Conservation (phyloP, 352 stramenopile species). For the Blastocystis sp. region DNA sequence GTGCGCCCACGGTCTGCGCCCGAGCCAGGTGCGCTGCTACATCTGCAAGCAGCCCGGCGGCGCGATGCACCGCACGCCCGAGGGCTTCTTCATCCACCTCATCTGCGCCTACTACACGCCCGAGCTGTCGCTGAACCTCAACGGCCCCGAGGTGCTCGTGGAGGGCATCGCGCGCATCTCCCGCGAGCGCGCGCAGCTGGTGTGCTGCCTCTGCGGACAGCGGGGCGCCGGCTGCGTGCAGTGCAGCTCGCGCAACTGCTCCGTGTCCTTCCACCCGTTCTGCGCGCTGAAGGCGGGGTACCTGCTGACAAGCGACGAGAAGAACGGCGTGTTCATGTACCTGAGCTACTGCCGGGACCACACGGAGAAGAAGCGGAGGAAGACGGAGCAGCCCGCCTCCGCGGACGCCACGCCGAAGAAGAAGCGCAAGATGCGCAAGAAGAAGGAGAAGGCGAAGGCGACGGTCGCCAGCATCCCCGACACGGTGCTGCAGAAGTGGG, state of each 20-base stretch:
- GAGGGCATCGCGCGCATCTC: not conserved
- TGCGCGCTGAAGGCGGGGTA: conserved; percentile 42
- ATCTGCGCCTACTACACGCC: conserved; percentile 51
- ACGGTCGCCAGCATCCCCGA: not conserved
- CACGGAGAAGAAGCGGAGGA: conserved; percentile 7
- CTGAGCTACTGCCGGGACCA: conserved; percentile 35
- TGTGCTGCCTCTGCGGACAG: conserved; percentile 40
- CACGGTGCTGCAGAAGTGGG: conserved; percentile 1
- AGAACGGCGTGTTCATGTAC: conserved; percentile 32
- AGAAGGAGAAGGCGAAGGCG: not conserved
- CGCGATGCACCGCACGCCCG: conserved; percentile 26
- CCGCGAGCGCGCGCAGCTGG: conserved; percentile 22
- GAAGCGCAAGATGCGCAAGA: conserved; percentile 2
- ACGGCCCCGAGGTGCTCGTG: conserved; percentile 3
- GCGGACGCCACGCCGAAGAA: conserved; percentile 12
- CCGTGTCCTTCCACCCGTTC: conserved; percentile 36
- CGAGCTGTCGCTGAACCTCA: conserved; percentile 40
- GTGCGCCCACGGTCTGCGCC: conserved; percentile 72
- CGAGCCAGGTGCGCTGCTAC: not conserved
- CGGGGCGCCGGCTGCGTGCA: conserved; percentile 9
- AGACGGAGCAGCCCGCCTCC: not conserved
- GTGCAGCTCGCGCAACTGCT: conserved; percentile 38
- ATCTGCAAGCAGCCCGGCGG: conserved; percentile 35
- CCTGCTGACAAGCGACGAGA: conserved; percentile 54
- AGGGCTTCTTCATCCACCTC: conserved; percentile 34